phyloP scores from a whole-genome alignment of 1,284 basidiomycete species.

The Bjerkandera adusta region DNA sequence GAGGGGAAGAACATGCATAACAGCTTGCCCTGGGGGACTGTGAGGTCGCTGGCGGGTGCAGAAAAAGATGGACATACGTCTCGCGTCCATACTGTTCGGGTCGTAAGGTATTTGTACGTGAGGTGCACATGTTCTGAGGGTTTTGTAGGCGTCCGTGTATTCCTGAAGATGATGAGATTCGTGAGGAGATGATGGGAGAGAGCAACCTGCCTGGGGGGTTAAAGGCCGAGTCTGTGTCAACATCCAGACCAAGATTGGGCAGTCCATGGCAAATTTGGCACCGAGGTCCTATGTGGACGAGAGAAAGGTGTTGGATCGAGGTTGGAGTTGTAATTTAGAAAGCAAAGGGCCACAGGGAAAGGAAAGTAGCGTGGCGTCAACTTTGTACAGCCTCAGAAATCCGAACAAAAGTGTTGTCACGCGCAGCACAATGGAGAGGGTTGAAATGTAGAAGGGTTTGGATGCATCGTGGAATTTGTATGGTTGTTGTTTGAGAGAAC shows the following conservation, averaged over 20 bases:
- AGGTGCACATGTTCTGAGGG: constrained; percentile 42
- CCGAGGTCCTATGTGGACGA: constrained; percentile 16
- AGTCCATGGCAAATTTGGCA: constrained; percentile 43
- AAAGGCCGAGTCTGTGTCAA: constrained; percentile 71
- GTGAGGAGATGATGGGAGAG: constrained; percentile 6
- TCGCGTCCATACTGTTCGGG: constrained; percentile 55
- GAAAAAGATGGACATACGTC: constrained; percentile 46
- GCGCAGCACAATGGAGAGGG: too few relatives aligned
- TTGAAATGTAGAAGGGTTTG: too few relatives aligned
- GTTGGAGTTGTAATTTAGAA: too few relatives aligned
- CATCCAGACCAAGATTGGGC: constrained; percentile 76
- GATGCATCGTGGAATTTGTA: too few relatives aligned
- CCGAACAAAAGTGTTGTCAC: too few relatives aligned
- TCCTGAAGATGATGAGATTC: constrained; percentile 40
- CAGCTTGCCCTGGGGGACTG: constrained; percentile 51
- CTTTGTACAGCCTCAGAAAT: too few relatives aligned
- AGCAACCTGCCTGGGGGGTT: constrained; percentile 50
- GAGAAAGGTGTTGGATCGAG: neutral
- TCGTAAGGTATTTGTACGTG: constrained; percentile 51
- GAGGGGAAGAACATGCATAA: constrained; percentile 71
- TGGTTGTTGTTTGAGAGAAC: too few relatives aligned
- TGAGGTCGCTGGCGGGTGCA: constrained; percentile 1
- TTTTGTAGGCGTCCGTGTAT: constrained; percentile 57
- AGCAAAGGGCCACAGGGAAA: too few relatives aligned
- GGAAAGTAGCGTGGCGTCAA: too few relatives aligned